These are phyloP conservation scores for Chenopodium album DNA, from an alignment of 148 eudicot genomes.

Conservation along the genomic window DNA sequence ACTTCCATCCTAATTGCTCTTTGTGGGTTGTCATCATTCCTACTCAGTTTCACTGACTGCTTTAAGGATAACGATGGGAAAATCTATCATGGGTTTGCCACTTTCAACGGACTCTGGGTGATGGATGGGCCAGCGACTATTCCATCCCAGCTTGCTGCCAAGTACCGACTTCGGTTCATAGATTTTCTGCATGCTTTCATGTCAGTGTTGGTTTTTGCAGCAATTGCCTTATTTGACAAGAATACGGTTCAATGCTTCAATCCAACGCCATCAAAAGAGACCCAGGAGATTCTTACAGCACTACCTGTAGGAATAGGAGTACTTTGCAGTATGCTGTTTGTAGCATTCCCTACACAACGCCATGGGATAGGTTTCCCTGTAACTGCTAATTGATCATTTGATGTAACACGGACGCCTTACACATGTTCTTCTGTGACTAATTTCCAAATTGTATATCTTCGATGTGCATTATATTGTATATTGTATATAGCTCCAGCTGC, in stretches of 20 bases:
- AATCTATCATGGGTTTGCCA: conserved; percentile 60
- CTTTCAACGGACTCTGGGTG: conserved; percentile 61
- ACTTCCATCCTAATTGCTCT: conserved; percentile 45
- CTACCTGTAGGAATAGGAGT: conserved; percentile 69
- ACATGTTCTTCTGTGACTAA: conserved; percentile 1
- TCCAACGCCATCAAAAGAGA: conserved; percentile 53
- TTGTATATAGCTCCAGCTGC: not conserved
- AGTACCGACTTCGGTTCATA: conserved; percentile 43
- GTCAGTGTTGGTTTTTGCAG: conserved; percentile 61
- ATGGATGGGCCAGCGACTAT: conserved; percentile 58
- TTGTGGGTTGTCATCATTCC: conserved; percentile 55
- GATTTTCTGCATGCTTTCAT: conserved; percentile 67
- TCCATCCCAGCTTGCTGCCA: conserved; percentile 42
- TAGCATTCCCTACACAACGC: conserved; percentile 60
- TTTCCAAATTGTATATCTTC: not conserved
- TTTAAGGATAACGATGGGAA: conserved; percentile 57
- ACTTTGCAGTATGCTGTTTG: conserved; percentile 58
- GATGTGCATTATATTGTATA: not conserved
- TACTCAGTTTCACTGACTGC: conserved; percentile 70
- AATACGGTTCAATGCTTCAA: conserved; percentile 61
- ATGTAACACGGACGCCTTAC: not conserved
- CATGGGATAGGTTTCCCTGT: conserved; percentile 77
- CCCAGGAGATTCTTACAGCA: conserved; percentile 47
- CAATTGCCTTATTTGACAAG: conserved; percentile 62
- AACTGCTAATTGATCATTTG: conserved; percentile 23